Percentiles rank a stretch among this genome's conserved stretches.
These are phyloP conservation scores for Fusarium austroafricanum DNA, from an alignment of 2,329 filamentous ascomycete genomes.

Conservation along the genomic window DNA sequence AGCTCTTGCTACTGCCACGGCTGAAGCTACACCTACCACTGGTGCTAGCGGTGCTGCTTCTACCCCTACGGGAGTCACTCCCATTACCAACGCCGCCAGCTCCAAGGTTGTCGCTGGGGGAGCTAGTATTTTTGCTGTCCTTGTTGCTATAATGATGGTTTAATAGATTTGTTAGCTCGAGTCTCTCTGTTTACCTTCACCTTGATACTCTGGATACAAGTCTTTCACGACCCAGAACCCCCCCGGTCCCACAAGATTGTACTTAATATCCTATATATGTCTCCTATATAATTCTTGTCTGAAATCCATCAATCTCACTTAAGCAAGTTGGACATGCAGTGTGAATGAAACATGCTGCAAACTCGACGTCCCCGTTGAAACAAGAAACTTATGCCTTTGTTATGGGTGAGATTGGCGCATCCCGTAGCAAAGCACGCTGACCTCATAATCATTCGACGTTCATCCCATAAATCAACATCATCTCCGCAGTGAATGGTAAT, in stretches of 20 bases:
- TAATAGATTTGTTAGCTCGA: not conserved
- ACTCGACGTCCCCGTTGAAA: too few species aligned
- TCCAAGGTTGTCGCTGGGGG: constrained; percentile 22
- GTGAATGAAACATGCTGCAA: too few species aligned
- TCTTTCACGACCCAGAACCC: not conserved
- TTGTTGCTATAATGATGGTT: constrained; percentile 21
- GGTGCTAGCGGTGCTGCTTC: not conserved
- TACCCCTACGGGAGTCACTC: constrained; percentile 6
- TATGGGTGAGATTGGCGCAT: too few species aligned
- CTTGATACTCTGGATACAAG: not conserved
- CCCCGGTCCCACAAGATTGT: not conserved
- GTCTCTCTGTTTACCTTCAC: not conserved
- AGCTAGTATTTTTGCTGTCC: constrained; percentile 10
- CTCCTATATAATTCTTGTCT: too few species aligned
- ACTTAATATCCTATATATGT: constrained; percentile 1
- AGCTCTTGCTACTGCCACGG: constrained; percentile 13
- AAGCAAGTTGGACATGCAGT: too few species aligned
- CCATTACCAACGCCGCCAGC: constrained; percentile 20
- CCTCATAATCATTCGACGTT: not conserved
- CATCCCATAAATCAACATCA: not conserved
- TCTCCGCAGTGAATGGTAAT: not conserved
- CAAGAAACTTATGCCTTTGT: too few species aligned
- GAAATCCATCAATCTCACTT: too few species aligned
- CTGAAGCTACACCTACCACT: not conserved
- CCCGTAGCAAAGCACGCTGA: too few species aligned